Percentiles rank a stretch among this genome's conserved stretches.
phyloP scores from a whole-genome alignment of 495 filamentous ascomycete species.

The Neurospora africana region DNA sequence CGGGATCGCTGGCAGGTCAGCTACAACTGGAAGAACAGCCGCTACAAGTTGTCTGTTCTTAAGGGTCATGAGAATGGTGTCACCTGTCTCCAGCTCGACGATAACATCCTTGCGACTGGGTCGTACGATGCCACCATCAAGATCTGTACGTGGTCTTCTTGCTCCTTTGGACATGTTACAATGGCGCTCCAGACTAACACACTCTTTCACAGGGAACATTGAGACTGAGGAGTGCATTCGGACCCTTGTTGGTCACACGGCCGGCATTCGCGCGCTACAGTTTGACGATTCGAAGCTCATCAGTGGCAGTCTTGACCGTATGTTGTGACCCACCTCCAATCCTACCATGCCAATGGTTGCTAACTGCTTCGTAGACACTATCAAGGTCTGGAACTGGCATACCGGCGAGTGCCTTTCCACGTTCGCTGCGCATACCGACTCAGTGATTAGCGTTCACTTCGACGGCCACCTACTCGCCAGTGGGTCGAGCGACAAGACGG shows the following conservation, averaged over 20 bases:
- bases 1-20: slow-evolving; percentile 23
- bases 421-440: slow-evolving; percentile 63
- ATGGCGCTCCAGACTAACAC: not conserved
- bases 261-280: slow-evolving; percentile 77
- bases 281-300: slow-evolving; percentile 74
- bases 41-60: slow-evolving; percentile 71
- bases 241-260: slow-evolving; percentile 69
- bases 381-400: slow-evolving; percentile 95
- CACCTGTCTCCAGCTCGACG: slow-evolving; percentile 92
- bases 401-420: slow-evolving; percentile 82
- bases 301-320: slow-evolving; percentile 25
- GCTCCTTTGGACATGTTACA: not conserved
- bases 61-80: slow-evolving; percentile 88
- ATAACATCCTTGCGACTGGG: slow-evolving; percentile 82
- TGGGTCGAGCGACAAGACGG: slow-evolving; percentile 76
- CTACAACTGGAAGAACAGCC: slow-evolving; percentile 92
- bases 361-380: slow-evolving; percentile 32
- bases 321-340: not conserved
- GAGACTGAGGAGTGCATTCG: slow-evolving; percentile 76
- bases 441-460: slow-evolving; percentile 79
- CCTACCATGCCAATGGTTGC: not conserved
- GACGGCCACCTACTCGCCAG: slow-evolving; percentile 72
- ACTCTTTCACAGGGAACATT: slow-evolving; percentile 49
- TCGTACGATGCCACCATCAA: slow-evolving; percentile 93
- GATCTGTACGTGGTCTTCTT: slow-evolving; percentile 47